Base-by-base conservation (phyloP, 169 alveolate species). In the Plasmodium chabaudi region DNA sequence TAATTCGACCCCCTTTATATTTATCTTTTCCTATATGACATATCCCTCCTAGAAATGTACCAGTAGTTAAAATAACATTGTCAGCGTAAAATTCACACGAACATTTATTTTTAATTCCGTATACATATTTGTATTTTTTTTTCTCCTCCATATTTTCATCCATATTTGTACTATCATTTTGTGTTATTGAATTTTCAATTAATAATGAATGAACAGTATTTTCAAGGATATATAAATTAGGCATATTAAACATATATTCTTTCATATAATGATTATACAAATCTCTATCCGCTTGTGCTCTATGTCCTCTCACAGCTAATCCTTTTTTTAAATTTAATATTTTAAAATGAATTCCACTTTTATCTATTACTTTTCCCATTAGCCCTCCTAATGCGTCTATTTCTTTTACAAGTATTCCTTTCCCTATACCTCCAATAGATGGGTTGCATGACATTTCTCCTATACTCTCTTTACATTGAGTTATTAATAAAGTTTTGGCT, bases 381-480 rank as follows among this genome's bases (percentile, higher is more conserved):
- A 95, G 77, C 25, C 99, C 99, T 55, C 97, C 99, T 67, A 96
- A 27, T 1, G 99, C 99, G 84, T 97, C 99, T 7, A 97, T 94
- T 91, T 97, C 99, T 74, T 97, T 90, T 13, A 97, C 97, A 25
- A 97, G 72, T 56, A 95, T 96, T 2, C 98, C 98, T 93, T 96
- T 97, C 1, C 98, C 99, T 23, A 97, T 95, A 12, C 99, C 99
- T 39, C 99, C 99, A 9, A 97, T 95, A 27, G 98, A 95, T 21
- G 99, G 99, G 65, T 96, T 92, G 75, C 97, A 95, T 6, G 97
- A 92, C 94, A 95, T 69, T 77, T 93, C 96, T 1, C 97, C 97
- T 42, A 97, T 95, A 12, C 97, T 92, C 1, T 65, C 70, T 61
- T 59, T 57, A 39, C 94, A 90, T 61, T 96, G 93, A 5, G 98